These are phyloP conservation scores for Cyberlindnera misumaiensis DNA, from an alignment of 805 yeast genomes.

Conservation along the genomic window DNA sequence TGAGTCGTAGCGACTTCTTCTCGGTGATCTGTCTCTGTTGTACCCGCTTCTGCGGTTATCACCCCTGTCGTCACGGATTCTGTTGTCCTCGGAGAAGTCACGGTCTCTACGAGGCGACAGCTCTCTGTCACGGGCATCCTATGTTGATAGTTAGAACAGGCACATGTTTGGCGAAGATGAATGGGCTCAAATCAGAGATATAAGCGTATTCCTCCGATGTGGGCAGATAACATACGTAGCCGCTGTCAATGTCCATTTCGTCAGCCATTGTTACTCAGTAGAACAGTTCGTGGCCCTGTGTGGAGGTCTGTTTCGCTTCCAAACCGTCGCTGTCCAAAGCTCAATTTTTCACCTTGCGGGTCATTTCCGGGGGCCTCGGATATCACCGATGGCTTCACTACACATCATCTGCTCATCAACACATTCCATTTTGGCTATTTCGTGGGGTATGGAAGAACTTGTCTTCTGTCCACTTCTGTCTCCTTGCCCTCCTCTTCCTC, in stretches of 20 bases:
- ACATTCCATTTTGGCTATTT: neutral
- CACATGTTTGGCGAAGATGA: no score
- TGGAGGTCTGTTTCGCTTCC: no score
- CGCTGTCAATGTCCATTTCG: slow-evolving; percentile 49
- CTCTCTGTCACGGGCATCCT: slow-evolving; percentile 24
- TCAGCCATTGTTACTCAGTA: slow-evolving; percentile 35
- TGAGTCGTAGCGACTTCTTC: slow-evolving; percentile 10
- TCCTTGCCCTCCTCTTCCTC: slow-evolving; percentile 96
- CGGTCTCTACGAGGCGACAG: slow-evolving; percentile 27
- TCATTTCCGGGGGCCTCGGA: slow-evolving; percentile 1
- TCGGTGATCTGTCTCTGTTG: slow-evolving; percentile 25
- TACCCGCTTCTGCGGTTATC: slow-evolving; percentile 13
- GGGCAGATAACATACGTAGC: slow-evolving; percentile 7
- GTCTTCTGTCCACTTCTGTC: slow-evolving; percentile 81
- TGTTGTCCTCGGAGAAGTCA: slow-evolving; percentile 1
- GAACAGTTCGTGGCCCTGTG: no score
- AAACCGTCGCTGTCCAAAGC: neutral
- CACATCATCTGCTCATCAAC: neutral
- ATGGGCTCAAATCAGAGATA: neutral
- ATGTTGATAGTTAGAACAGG: slow-evolving; percentile 6
- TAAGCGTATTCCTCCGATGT: neutral
- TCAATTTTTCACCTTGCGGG: neutral
- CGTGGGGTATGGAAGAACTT: slow-evolving; percentile 71
- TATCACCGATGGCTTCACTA: neutral
- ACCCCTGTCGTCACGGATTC: slow-evolving; percentile 5